Percentiles rank a stretch among this genome's conserved stretches.
These are phyloP conservation scores for Chytriomyces sp. DNA, from an alignment of 192 early-diverging fungal species.

Conservation along the genomic window DNA sequence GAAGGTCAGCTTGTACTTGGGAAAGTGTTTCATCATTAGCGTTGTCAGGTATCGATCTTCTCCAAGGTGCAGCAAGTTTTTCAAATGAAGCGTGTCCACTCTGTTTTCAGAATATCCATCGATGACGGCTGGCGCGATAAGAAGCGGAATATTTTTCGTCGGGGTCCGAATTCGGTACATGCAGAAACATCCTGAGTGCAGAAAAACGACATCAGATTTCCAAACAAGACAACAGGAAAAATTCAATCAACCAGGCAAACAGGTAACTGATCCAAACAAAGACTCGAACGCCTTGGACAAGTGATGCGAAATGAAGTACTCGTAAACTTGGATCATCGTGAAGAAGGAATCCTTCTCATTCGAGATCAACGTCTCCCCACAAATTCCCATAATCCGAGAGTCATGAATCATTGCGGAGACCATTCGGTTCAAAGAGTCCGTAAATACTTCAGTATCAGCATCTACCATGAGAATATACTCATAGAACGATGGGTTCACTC, in stretches of 20 bases:
- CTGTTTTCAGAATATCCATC: constrained; percentile 91
- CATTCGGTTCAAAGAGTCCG: constrained; percentile 60
- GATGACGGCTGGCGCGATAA: constrained; percentile 88
- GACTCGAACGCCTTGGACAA: constrained; percentile 98
- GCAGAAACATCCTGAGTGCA: constrained; percentile 78
- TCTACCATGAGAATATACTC: constrained; percentile 71
- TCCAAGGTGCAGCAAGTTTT: constrained; percentile 97
- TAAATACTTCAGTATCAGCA: constrained; percentile 63
- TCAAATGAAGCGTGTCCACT: constrained; percentile 97
- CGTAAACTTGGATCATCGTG: constrained; percentile 95
- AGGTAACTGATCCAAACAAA: constrained; percentile 98
- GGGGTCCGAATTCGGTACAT: constrained; percentile 98
- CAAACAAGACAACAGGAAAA: background rate
- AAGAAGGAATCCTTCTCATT: constrained; percentile 92
- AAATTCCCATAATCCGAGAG: constrained; percentile 72
- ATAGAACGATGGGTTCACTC: constrained; percentile 79
- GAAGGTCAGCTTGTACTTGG: constrained; percentile 93
- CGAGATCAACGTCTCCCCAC: constrained; percentile 89
- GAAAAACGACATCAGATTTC: constrained; percentile 47
- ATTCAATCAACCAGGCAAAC: constrained; percentile 73
- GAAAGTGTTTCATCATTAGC: constrained; percentile 92
- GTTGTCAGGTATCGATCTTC: constrained; percentile 96
- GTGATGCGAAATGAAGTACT: constrained; percentile 99
- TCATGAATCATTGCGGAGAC: constrained; percentile 66
- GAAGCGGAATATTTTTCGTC: constrained; percentile 85